Percentiles rank a stretch among this genome's conserved stretches.
Conservation (phyloP, 2,329 filamentous ascomycete genomes). For the Xylariales sp. region DNA sequence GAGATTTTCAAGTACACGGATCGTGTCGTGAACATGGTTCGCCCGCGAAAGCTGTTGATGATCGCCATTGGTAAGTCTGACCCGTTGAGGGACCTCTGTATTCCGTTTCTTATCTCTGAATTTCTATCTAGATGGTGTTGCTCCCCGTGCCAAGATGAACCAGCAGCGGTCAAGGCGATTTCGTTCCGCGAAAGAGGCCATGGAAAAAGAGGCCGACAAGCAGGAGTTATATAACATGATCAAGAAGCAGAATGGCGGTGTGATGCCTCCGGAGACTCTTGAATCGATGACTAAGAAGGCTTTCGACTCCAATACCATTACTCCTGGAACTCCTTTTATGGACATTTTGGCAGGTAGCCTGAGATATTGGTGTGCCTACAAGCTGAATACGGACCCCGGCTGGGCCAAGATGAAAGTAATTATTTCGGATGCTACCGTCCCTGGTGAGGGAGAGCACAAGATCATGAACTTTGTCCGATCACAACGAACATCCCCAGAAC, state of each 20-base stretch:
- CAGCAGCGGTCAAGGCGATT: constrained; percentile 96
- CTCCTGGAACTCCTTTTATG: constrained; percentile 98
- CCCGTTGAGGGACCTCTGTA: no score
- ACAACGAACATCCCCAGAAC: constrained; percentile 82
- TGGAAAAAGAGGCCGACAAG: constrained; percentile 90
- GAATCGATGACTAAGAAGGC: constrained; percentile 74
- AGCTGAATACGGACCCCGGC: constrained; percentile 91
- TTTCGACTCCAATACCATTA: constrained; percentile 85
- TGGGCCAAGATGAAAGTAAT: constrained; percentile 97
- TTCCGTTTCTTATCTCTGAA: no score
- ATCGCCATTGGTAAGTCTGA: constrained; percentile 83
- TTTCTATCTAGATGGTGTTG: constrained; percentile 88
- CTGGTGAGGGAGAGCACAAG: constrained; percentile 97
- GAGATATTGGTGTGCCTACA: constrained; percentile 96
- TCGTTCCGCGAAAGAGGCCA: constrained; percentile 86
- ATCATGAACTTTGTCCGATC: constrained; percentile 98
- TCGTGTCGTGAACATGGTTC: constrained; percentile 96
- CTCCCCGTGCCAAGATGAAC: constrained; percentile 98
- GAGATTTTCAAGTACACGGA: constrained; percentile 99
- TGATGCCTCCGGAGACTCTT: constrained; percentile 55
- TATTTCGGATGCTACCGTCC: constrained; percentile 96
- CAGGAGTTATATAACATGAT: constrained; percentile 81
- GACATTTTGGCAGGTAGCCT: constrained; percentile 85
- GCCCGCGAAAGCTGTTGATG: constrained; percentile 91
- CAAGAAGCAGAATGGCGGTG: constrained; percentile 69